Evolutionary conservation across 2,329 filamentous ascomycete species (phyloP).

Genomic region (Colletotrichum limetticola): DNA sequence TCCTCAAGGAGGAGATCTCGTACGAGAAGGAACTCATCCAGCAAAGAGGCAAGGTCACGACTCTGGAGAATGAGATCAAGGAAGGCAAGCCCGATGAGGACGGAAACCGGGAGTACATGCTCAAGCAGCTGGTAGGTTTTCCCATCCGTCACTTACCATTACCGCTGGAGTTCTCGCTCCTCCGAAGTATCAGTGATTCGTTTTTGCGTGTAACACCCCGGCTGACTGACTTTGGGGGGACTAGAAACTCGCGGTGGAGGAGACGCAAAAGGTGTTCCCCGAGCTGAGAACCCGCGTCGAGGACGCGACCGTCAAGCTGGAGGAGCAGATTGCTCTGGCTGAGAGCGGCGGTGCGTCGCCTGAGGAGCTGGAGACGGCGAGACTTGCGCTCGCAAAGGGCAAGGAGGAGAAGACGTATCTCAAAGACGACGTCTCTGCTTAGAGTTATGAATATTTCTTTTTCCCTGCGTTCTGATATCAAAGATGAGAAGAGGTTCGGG

Average conservation of each 20-base stretch:
- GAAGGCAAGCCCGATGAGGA: slow-evolving; percentile 65
- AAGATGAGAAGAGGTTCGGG: neutral
- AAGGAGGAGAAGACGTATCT: slow-evolving; percentile 48
- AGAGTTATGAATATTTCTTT: neutral
- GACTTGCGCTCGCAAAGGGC: slow-evolving; percentile 62
- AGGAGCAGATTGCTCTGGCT: slow-evolving; percentile 78
- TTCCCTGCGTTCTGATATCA: neutral
- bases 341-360: slow-evolving; percentile 57
- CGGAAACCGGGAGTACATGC: slow-evolving; percentile 79
- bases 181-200: neutral
- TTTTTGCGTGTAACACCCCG: no score
- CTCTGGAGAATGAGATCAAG: slow-evolving; percentile 71
- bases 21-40: slow-evolving; percentile 87
- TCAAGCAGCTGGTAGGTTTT: slow-evolving; percentile 84
- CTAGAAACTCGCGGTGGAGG: slow-evolving; percentile 82
- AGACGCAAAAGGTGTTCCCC: slow-evolving; percentile 86
- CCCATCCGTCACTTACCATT: neutral
- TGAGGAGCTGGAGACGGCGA: slow-evolving; percentile 66
- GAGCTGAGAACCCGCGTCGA: slow-evolving; percentile 77
- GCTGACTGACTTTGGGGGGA: neutral
- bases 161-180: neutral
- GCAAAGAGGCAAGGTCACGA: slow-evolving; percentile 77
- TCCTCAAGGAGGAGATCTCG: slow-evolving; percentile 90
- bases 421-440: slow-evolving; percentile 6
- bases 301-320: slow-evolving; percentile 77